Evolutionary conservation across 2,329 filamentous ascomycete genomes (phyloP).

Genomic region (Colletotrichum plurivorum): DNA sequence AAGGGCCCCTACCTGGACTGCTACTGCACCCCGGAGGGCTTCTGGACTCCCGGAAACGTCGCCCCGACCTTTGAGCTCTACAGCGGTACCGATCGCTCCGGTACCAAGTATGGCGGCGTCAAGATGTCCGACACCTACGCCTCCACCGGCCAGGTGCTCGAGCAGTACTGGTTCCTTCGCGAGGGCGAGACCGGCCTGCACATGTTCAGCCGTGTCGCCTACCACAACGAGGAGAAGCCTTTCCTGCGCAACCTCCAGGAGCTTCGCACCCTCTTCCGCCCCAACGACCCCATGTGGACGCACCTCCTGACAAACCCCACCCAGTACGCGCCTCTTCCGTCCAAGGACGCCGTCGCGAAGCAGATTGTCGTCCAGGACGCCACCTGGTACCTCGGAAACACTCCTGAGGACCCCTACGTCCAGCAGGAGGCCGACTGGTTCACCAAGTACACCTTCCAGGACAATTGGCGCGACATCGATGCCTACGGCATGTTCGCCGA

Average conservation of each 20-base stretch:
- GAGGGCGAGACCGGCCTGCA: conserved; percentile 73
- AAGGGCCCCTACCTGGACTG: conserved; percentile 71
- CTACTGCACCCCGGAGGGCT: conserved; percentile 69
- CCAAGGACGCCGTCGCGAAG: conserved; percentile 54
- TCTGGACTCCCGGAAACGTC: conserved; percentile 68
- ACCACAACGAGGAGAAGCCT: conserved; percentile 67
- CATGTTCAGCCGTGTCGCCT: conserved; percentile 68
- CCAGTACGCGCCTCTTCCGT: conserved; percentile 67
- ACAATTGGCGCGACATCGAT: conserved; percentile 67
- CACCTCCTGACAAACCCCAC: conserved; percentile 68
- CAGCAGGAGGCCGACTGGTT: conserved; percentile 69
- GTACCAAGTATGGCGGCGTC: conserved; percentile 66
- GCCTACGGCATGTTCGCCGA: conserved; percentile 64
- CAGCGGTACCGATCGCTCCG: conserved; percentile 63
- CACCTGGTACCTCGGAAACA: conserved; percentile 70
- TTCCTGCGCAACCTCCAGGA: conserved; percentile 71
- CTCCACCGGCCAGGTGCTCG: conserved; percentile 67
- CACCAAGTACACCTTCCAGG: conserved; percentile 73
- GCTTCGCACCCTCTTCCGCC: conserved; percentile 70
- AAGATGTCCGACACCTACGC: conserved; percentile 70
- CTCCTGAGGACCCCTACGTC: conserved; percentile 66
- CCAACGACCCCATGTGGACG: conserved; percentile 70
- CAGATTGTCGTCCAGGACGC: conserved; percentile 70
- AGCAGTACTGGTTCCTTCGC: conserved; percentile 75
- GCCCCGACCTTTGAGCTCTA: conserved; percentile 65